These are phyloP conservation scores for Protomyces macrosporus DNA, from an alignment of 1,139 yeast genomes.

Conservation along the genomic window DNA sequence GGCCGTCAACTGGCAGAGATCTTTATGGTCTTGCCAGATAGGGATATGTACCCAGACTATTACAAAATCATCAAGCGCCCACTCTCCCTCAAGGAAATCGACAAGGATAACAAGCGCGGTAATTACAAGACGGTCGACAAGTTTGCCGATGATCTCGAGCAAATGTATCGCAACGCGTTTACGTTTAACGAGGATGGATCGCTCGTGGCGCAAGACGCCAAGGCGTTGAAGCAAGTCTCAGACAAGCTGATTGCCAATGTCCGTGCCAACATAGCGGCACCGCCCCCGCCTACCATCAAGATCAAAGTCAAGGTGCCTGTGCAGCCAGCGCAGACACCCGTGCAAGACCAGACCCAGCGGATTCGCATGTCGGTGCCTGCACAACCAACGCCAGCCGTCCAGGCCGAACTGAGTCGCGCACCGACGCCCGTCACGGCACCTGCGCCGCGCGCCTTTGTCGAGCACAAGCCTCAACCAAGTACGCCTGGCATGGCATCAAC, in stretches of 20 bases:
- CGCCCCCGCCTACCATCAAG: background rate
- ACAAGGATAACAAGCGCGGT: constrained; percentile 35
- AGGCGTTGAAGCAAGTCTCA: constrained; percentile 40
- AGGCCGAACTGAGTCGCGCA: background rate
- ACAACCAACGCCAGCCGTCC: background rate
- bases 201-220: constrained; percentile 71
- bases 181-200: constrained; percentile 90
- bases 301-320: constrained; percentile 2
- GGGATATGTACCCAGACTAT: constrained; percentile 75
- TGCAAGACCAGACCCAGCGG: background rate
- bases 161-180: constrained; percentile 77
- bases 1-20: constrained; percentile 47
- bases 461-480: background rate
- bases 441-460: background rate
- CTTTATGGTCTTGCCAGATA: constrained; percentile 65
- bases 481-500: background rate
- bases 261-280: constrained; percentile 1
- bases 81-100: constrained; percentile 39
- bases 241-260: constrained; percentile 16
- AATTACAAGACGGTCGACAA: constrained; percentile 56
- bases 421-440: background rate
- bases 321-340: background rate
- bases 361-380: background rate
- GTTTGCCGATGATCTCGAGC: constrained; percentile 63
- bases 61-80: constrained; percentile 50